Conservation (phyloP, 75 land plant species). For the Pinus taeda region DNA sequence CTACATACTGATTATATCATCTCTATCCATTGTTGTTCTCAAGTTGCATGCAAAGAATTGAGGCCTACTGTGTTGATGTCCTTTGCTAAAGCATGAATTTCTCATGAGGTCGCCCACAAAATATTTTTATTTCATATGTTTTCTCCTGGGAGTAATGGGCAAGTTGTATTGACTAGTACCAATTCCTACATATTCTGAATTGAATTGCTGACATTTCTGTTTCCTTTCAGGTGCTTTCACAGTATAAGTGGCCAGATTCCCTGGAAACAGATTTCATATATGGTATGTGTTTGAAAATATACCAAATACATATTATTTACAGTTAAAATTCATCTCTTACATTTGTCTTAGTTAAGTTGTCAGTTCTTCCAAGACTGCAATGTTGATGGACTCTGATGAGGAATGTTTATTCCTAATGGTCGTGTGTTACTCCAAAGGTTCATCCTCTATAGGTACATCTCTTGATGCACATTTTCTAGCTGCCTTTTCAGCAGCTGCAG, state of each 20-base stretch:
- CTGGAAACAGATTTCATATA: conserved; percentile 69
- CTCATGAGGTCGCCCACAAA: background rate
- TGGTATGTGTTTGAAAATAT: conserved; percentile 33
- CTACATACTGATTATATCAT: background rate
- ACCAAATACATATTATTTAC: background rate
- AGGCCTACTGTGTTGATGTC: background rate
- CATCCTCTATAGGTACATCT: conserved; percentile 84
- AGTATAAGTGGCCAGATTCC: conserved; percentile 70
- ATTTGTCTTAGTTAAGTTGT: background rate
- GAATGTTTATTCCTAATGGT: background rate
- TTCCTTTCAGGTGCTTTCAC: conserved; percentile 41
- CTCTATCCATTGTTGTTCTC: background rate
- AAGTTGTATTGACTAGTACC: background rate
- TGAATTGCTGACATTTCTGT: background rate
- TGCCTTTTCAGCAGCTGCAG: conserved; percentile 79
- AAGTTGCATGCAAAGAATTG: background rate
- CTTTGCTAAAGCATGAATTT: background rate
- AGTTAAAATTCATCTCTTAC: background rate
- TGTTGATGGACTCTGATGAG: background rate
- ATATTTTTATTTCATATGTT: background rate
- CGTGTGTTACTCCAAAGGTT: conserved; percentile 29
- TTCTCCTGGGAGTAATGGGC: background rate
- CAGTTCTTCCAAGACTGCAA: background rate
- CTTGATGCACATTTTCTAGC: conserved; percentile 69
- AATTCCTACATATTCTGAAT: background rate